Percentiles rank a stretch among this genome's conserved stretches.
These are phyloP conservation scores for Ophiobolus disseminans DNA, from an alignment of 2,329 filamentous ascomycete genomes.

Conservation along the genomic window DNA sequence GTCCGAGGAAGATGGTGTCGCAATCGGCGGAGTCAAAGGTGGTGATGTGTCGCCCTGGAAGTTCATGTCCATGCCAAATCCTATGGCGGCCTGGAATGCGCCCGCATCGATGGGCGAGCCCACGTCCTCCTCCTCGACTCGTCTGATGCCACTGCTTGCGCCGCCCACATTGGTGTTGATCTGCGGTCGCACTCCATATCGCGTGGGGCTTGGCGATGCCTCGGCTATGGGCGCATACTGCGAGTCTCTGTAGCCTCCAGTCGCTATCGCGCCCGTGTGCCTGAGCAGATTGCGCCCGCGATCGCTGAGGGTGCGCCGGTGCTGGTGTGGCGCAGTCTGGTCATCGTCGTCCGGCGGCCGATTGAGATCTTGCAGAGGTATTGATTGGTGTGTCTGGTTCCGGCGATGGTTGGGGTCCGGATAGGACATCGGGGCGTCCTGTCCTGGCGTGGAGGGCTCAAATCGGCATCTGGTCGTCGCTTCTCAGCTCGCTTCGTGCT, in stretches of 20 bases:
- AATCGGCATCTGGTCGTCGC: constrained; percentile 37
- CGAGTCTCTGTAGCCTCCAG: constrained; percentile 47
- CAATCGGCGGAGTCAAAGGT: constrained; percentile 30
- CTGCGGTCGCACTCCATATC: constrained; percentile 37
- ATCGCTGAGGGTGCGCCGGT: constrained; percentile 57
- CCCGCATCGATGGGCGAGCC: constrained; percentile 54
- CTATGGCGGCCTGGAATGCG: constrained; percentile 58
- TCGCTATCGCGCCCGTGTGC: constrained; percentile 52
- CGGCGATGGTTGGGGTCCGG: constrained; percentile 56
- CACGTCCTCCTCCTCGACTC: constrained; percentile 45
- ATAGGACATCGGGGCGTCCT: constrained; percentile 56
- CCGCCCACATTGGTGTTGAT: constrained; percentile 46
- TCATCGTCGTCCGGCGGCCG: constrained; percentile 48
- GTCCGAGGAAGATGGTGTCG: constrained; percentile 43
- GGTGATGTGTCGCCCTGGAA: constrained; percentile 52
- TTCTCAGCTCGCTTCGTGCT: constrained; percentile 34
- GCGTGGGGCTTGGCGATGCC: constrained; percentile 58
- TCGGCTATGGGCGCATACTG: constrained; percentile 63
- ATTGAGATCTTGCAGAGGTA: constrained; percentile 70
- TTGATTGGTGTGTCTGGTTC: constrained; percentile 65
- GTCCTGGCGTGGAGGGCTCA: constrained; percentile 32
- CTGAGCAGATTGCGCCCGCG: constrained; percentile 57
- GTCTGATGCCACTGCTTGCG: constrained; percentile 31
- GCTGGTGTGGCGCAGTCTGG: constrained; percentile 36
- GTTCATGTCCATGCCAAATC: constrained; percentile 55